Evolutionary conservation across 352 stramenopile genomes (phyloP).

Genomic region (Labyrinthula sp.): DNA sequence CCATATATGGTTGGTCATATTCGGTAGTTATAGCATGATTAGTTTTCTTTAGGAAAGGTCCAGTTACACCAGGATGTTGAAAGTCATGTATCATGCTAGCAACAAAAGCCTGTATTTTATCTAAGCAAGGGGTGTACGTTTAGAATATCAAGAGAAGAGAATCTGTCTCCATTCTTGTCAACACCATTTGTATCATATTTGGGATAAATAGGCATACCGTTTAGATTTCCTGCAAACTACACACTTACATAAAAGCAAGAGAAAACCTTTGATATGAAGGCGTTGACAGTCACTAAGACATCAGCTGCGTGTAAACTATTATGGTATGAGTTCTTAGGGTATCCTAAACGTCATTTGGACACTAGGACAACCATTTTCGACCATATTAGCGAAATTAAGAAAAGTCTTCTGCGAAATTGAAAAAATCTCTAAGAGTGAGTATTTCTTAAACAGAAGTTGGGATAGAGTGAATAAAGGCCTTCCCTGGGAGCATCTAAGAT

Average conservation of each 20-base stretch:
- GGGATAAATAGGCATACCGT: background rate
- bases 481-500: too few species aligned
- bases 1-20: constrained; percentile 4
- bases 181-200: background rate
- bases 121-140: constrained; percentile 1
- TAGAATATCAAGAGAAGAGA: background rate
- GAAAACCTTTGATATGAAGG: constrained; percentile 26
- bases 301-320: constrained; percentile 38
- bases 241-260: background rate
- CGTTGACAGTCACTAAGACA: constrained; percentile 36
- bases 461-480: constrained; percentile 8
- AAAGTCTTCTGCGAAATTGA: constrained; percentile 30
- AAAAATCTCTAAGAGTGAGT: constrained; percentile 28
- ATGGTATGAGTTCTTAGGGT: constrained; percentile 35
- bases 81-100: constrained; percentile 21
- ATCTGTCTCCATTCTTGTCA: background rate
- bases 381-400: constrained; percentile 33
- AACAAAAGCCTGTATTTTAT: constrained; percentile 7
- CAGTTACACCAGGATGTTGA: constrained; percentile 21
- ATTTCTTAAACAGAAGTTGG: constrained; percentile 15
- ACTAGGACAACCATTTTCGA: too few species aligned
- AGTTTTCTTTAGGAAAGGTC: constrained; percentile 12
- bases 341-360: too few species aligned
- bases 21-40: background rate
- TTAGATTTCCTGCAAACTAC: background rate